Base-by-base conservation (phyloP, 371 early-diverging fungal species). In the Nosema muscidifuracis region DNA sequence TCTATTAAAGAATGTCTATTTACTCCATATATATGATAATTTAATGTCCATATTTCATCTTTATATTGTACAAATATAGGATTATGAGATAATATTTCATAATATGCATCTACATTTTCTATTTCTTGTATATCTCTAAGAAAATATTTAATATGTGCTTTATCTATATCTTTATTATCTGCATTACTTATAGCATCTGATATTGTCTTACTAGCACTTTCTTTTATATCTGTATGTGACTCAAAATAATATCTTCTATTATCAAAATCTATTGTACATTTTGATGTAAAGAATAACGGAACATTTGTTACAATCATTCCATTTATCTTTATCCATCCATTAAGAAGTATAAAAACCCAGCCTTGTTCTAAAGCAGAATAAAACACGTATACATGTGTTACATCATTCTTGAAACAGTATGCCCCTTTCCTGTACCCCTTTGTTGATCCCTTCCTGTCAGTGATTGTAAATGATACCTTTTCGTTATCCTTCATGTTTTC, bases 311-410 rank as follows among this genome's bases (percentile, higher is more conserved):
- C 1, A 18, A 34, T 24, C 33, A 3, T 58, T 13, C 18, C 18
- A 7, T n/a, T n/a, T 24, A 58, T 22, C 26, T 58, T 58, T 10
- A 58, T 58, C 58, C 58, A 58, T 3, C 58, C 58, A 58, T 34
- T 58, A 16, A 34, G 10, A 6, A 58, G 36, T 22, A 58, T n/a
- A 34, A 26, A 16, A 33, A 24, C 16, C 58, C 58, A 58, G 16
- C 3, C 36, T 13, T 34, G n/a, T 58, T 58, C 58, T 1, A 58
- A 4, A 7, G 2, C 36, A 34, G 58, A 58, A 34, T 58, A 58
- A 58, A 34, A 58, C 2, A 58, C n/a, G 33, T 10, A 58, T 13
- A 58, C n/a, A 34, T 34, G 38, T n/a, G 58, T 13, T 58, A 36
- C 33, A 34, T 34, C 18, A 18, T 18, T 58, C n/a, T 58, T 30